Evolutionary conservation across 495 filamentous ascomycete genomes (phyloP), one percentile per base, ranked within the genome.

Genomic region (Friedmanniomyces simplex): DNA sequence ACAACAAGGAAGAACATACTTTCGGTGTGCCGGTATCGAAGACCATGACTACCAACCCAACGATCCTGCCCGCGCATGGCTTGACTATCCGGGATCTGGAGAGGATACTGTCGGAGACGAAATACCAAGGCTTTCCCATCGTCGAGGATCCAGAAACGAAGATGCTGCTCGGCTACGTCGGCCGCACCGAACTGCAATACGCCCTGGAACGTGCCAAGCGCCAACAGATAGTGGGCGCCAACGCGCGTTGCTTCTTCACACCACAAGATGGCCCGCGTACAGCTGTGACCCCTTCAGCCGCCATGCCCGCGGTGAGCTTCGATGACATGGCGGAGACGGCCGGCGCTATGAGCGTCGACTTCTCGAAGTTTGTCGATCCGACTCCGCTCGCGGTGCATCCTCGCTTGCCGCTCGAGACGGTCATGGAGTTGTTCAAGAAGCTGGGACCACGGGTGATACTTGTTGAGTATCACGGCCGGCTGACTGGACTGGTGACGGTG

Each of bases 341-440:
- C 16, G 58, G 50, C 6, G 72, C 76, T 24, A 82, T 79, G 8
- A 75, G 79, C 6, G 74, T 97, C 24, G 89, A 97, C 69, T 91
- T 98, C 64, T 84, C 82, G 62, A 82, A 83, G 30, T 96, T 91
- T 66, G 85, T 95, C 39, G 90, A 98, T 69, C 79, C 88, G 46
- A 95, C 91, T 0, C 93, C 94, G 4, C 77, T 98, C 5, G 85
- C 90, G 1, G 90, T 90, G 7, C 94, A 98, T 66, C 93, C 93
- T 0, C 84, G 89, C 1, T 81, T 96, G 6, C 88, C 91, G 0
- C 80, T 98, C 0, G 93, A 98, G 71, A 98, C 93, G 0, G 93
- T 96, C 45, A 96, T 97, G 89, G 93, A 98, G 68, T 81, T 97
- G 47, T 98, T 98, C 77, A 91, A 93, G 67, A 98, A 98, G 75